Percentiles rank a stretch among this genome's conserved stretches.
phyloP scores from a whole-genome alignment of 2,329 filamentous ascomycete species.

The Akanthomyces uredinophilus region DNA sequence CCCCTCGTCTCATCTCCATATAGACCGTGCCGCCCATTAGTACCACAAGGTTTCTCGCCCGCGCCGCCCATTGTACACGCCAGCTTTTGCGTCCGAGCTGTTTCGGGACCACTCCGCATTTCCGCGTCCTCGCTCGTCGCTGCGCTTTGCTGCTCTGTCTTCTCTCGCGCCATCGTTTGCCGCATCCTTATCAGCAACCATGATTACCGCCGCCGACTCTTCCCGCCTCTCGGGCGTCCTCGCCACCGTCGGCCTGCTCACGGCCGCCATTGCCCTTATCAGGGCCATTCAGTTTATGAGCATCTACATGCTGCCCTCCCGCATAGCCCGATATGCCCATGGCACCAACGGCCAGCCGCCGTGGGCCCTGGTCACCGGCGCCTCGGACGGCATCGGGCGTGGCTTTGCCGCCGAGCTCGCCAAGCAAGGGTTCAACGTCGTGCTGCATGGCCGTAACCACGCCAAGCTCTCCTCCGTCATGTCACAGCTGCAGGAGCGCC shows the following conservation, averaged over 20 bases:
- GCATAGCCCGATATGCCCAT: slow-evolving; percentile 16
- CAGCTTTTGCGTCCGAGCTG: background rate
- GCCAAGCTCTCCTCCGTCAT: slow-evolving; percentile 26
- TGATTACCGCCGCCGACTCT: background rate
- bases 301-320: slow-evolving; percentile 20
- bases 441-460: slow-evolving; percentile 28
- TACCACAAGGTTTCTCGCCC: background rate
- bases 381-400: slow-evolving; percentile 30
- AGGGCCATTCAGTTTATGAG: slow-evolving; percentile 6
- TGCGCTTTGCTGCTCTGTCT: background rate
- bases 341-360: slow-evolving; percentile 18
- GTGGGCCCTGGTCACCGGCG: slow-evolving; percentile 31
- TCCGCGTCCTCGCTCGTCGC: background rate
- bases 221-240: background rate
- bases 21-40: background rate
- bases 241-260: slow-evolving; percentile 19
- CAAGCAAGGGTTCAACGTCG: slow-evolving; percentile 30
- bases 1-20: slow-evolving; percentile 7
- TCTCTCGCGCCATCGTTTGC: background rate
- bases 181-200: background rate
- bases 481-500: slow-evolving; percentile 20
- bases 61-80: background rate
- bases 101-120: slow-evolving; percentile 2
- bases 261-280: slow-evolving; percentile 14
- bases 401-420: slow-evolving; percentile 29